Percentiles rank a stretch among this genome's conserved stretches.
These are phyloP conservation scores for Gamsiella multidivaricata DNA, from an alignment of 192 early-diverging fungal genomes.

Conservation along the genomic window DNA sequence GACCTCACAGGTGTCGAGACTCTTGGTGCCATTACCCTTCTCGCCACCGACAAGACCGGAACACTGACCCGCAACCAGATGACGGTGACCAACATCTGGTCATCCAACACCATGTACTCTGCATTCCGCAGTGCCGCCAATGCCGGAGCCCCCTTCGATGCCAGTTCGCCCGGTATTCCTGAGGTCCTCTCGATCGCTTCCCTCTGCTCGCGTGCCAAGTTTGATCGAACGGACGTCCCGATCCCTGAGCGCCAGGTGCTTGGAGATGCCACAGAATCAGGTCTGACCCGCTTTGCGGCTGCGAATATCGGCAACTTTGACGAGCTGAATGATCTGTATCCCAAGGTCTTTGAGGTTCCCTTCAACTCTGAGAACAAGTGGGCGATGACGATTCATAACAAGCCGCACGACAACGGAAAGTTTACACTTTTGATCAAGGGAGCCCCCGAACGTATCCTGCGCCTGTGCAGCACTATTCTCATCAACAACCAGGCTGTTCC, in stretches of 20 bases:
- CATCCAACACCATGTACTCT: slow-evolving; percentile 71
- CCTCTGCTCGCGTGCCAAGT: slow-evolving; percentile 87
- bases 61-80: slow-evolving; percentile 97
- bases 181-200: slow-evolving; percentile 85
- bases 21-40: slow-evolving; percentile 93
- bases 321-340: slow-evolving; percentile 70
- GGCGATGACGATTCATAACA: slow-evolving; percentile 89
- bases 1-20: slow-evolving; percentile 97
- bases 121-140: slow-evolving; percentile 57
- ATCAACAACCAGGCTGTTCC: slow-evolving; percentile 62
- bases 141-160: slow-evolving; percentile 55
- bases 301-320: slow-evolving; percentile 80
- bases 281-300: slow-evolving; percentile 85
- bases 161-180: slow-evolving; percentile 65
- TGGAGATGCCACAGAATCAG: slow-evolving; percentile 96
- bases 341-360: slow-evolving; percentile 94
- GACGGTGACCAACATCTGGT: slow-evolving; percentile 94
- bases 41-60: slow-evolving; percentile 98
- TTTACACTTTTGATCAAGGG: slow-evolving; percentile 92
- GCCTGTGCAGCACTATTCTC: slow-evolving; percentile 81
- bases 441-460: slow-evolving; percentile 92
- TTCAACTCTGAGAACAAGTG: slow-evolving; percentile 97
- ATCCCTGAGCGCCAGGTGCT: slow-evolving; percentile 82
- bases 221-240: slow-evolving; percentile 90
- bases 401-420: slow-evolving; percentile 73